Evolutionary conservation across 202 grass and related monocot genomes (phyloP).

Genomic region (Digitaria exilis): DNA sequence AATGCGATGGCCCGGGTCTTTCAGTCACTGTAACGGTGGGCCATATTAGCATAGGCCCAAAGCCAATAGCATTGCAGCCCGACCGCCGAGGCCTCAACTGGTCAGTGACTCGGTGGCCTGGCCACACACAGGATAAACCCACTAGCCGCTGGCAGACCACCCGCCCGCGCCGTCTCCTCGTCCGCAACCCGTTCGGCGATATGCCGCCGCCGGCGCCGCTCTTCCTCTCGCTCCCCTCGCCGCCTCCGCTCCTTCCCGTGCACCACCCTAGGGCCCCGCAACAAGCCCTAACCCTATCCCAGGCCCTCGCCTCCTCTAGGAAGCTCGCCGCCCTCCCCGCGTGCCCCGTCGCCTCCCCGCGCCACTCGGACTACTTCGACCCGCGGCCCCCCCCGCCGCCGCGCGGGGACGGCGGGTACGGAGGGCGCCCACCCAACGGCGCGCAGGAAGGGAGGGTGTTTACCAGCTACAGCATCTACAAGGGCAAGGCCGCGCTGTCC

Average conservation of each 20-base stretch:
- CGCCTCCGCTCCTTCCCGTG: neutral
- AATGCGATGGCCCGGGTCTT: neutral
- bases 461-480: slow-evolving; percentile 86
- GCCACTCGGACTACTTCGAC: slow-evolving; percentile 72
- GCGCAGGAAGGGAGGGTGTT: slow-evolving; percentile 62
- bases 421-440: slow-evolving; percentile 4
- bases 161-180: neutral
- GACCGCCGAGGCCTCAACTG: no score
- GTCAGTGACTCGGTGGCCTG: no score
- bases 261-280: neutral
- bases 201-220: slow-evolving; percentile 54
- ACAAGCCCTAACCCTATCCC: neutral
- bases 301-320: neutral
- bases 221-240: slow-evolving; percentile 44
- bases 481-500: slow-evolving; percentile 85
- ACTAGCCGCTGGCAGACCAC: neutral
- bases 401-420: slow-evolving; percentile 32
- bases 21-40: neutral
- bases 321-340: neutral
- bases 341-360: slow-evolving; percentile 43
- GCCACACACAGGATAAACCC: slow-evolving; percentile 50
- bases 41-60: neutral
- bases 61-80: neutral
- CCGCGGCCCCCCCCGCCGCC: slow-evolving; percentile 45
- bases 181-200: slow-evolving; percentile 49